These are phyloP conservation scores for Mentha longifolia DNA, from an alignment of 257 asterid species.

Conservation along the genomic window DNA sequence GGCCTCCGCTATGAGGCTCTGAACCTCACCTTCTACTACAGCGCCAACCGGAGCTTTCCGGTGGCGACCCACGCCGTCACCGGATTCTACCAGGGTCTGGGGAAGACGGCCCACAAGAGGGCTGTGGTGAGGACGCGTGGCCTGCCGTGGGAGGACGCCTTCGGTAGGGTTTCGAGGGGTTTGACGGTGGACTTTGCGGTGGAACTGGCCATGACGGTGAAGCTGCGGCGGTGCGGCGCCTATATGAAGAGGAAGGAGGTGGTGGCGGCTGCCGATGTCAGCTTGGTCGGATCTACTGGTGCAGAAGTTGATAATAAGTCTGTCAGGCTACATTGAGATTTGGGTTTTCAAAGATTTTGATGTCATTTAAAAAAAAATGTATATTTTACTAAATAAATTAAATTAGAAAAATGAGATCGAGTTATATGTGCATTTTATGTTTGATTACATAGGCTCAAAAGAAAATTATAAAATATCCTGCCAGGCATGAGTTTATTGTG, in stretches of 20 bases:
- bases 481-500: no score
- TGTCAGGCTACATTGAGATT: not conserved
- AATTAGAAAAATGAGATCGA: no score
- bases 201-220: slow-evolving; percentile 28
- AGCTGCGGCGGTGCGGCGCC: slow-evolving; percentile 21
- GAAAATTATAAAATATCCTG: no score
- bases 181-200: slow-evolving; percentile 27
- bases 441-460: no score
- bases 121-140: slow-evolving; percentile 31
- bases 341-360: no score
- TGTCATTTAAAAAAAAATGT: no score
- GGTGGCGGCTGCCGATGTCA: slow-evolving; percentile 24
- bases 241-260: slow-evolving; percentile 25
- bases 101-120: slow-evolving; percentile 22
- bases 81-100: slow-evolving; percentile 32
- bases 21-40: slow-evolving; percentile 33
- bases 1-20: slow-evolving; percentile 29
- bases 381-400: no score
- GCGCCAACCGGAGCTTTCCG: slow-evolving; percentile 13
- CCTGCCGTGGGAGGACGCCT: slow-evolving; percentile 37
- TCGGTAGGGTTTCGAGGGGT: slow-evolving; percentile 19
- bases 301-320: not conserved
- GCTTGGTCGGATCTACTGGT: slow-evolving; percentile 21
- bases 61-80: slow-evolving; percentile 18
- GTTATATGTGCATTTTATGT: no score